Percentiles rank a stretch among this genome's conserved stretches.
Evolutionary conservation across 1,284 basidiomycete species (phyloP).

Genomic region (Agroathelia rolfsii): DNA sequence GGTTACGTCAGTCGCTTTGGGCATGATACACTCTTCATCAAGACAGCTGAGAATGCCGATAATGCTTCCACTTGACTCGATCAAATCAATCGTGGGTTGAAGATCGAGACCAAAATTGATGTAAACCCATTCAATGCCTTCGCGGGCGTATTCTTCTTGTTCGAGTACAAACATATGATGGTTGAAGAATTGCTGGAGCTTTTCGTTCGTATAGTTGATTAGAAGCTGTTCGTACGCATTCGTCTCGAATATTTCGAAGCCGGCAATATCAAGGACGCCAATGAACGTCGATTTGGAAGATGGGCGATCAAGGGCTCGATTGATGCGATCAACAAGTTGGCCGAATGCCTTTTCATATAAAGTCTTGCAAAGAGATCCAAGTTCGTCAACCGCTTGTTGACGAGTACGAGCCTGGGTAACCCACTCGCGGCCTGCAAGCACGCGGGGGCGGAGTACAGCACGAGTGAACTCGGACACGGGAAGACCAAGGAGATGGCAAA

Average conservation of each 20-base stretch:
- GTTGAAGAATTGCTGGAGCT: slow-evolving; percentile 96
- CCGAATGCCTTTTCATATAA: slow-evolving; percentile 98
- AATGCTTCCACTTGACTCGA: slow-evolving; percentile 65
- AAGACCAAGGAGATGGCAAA: slow-evolving; percentile 91
- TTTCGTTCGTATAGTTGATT: slow-evolving; percentile 99
- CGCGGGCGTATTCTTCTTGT: slow-evolving; percentile 96
- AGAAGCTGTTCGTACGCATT: slow-evolving; percentile 97
- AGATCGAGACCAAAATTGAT: slow-evolving; percentile 97
- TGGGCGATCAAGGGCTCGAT: slow-evolving; percentile 87
- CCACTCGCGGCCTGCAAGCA: slow-evolving; percentile 95
- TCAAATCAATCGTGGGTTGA: slow-evolving; percentile 97
- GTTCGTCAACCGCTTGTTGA: slow-evolving; percentile 90
- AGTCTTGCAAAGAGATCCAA: slow-evolving; percentile 89
- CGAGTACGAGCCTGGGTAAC: slow-evolving; percentile 88
- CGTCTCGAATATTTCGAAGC: slow-evolving; percentile 91
- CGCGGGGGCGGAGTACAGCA: slow-evolving; percentile 80
- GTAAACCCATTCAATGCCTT: slow-evolving; percentile 97
- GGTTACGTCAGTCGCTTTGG: slow-evolving; percentile 89
- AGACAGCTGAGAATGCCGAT: slow-evolving; percentile 92
- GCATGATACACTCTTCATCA: slow-evolving; percentile 99
- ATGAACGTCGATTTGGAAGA: slow-evolving; percentile 93
- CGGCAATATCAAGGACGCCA: slow-evolving; percentile 97
- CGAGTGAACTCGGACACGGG: slow-evolving; percentile 83
- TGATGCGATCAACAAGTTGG: slow-evolving; percentile 89
- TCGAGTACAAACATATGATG: slow-evolving; percentile 99